phyloP scores from a whole-genome alignment of 345 rosid species.

The Abelmoschus esculentus region DNA sequence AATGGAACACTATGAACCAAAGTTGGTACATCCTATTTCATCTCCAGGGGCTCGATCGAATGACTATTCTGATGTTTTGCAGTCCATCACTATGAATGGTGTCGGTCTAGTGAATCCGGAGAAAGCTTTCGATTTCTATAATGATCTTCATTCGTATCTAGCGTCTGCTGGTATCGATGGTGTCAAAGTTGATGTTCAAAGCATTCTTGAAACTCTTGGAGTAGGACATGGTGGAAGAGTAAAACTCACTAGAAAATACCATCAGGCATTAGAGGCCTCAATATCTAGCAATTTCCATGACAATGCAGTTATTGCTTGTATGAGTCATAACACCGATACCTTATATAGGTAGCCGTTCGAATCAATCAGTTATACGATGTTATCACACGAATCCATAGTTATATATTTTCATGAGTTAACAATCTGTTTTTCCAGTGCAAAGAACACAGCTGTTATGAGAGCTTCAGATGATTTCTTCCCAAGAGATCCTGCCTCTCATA shows the following conservation, averaged over 20 bases:
- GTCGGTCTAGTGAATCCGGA: conserved; percentile 71
- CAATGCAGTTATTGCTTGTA: conserved; percentile 53
- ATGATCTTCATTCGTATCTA: conserved; percentile 68
- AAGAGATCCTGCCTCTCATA: conserved; percentile 58
- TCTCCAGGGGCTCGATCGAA: conserved; percentile 56
- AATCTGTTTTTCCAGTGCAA: conserved; percentile 32
- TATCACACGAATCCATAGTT: background rate
- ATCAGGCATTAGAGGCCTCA: conserved; percentile 62
- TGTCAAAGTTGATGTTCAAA: conserved; percentile 75
- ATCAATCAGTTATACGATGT: background rate
- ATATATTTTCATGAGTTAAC: background rate
- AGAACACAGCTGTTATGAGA: conserved; percentile 44
- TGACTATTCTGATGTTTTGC: conserved; percentile 34
- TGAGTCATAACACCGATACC: conserved; percentile 67
- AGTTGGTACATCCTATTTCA: conserved; percentile 37
- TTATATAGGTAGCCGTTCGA: conserved; percentile 37
- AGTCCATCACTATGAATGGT: conserved; percentile 44
- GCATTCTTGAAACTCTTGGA: conserved; percentile 71
- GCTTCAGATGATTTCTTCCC: conserved; percentile 78
- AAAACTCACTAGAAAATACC: conserved; percentile 51
- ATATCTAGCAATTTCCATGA: conserved; percentile 48
- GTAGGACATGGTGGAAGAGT: conserved; percentile 63
- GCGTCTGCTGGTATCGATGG: conserved; percentile 66
- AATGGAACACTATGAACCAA: conserved; percentile 53
- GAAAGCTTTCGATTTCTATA: conserved; percentile 52